phyloP scores from a whole-genome alignment of 1,284 basidiomycete genomes.

The Leccinum cinnamomeum region DNA sequence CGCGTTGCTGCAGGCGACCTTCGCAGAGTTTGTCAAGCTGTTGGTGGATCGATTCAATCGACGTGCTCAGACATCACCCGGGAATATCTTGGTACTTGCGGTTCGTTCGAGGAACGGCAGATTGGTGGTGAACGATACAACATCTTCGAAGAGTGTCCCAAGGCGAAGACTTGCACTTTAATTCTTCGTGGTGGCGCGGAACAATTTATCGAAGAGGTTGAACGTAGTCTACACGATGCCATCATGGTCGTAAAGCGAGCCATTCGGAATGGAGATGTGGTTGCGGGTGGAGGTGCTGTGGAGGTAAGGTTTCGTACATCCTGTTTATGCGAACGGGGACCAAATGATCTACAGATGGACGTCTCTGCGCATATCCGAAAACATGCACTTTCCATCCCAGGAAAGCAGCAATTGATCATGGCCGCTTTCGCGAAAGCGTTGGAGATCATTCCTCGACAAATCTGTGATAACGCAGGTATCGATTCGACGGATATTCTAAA shows the following conservation, averaged over 20 bases:
- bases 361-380: constrained; percentile 91
- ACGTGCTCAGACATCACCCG: constrained; percentile 91
- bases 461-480: constrained; percentile 97
- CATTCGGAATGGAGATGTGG: constrained; percentile 93
- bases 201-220: constrained; percentile 99
- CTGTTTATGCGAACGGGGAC: constrained; percentile 16
- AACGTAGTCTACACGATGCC: constrained; percentile 95
- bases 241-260: constrained; percentile 99
- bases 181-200: constrained; percentile 96
- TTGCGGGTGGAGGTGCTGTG: constrained; percentile 96
- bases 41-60: constrained; percentile 93
- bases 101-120: constrained; percentile 90
- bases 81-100: constrained; percentile 93
- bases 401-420: constrained; percentile 95
- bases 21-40: constrained; percentile 93
- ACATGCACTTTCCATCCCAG: constrained; percentile 90
- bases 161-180: constrained; percentile 98
- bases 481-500: constrained; percentile 98
- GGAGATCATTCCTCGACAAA: constrained; percentile 97
- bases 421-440: constrained; percentile 96
- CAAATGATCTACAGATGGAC: constrained; percentile 75
- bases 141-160: constrained; percentile 90
- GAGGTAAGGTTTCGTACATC: constrained; percentile 58
- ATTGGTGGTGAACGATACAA: constrained; percentile 98
- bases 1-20: constrained; percentile 91